phyloP scores from a whole-genome alignment of 2,329 filamentous ascomycete genomes.

The Colletotrichum limetticola region DNA sequence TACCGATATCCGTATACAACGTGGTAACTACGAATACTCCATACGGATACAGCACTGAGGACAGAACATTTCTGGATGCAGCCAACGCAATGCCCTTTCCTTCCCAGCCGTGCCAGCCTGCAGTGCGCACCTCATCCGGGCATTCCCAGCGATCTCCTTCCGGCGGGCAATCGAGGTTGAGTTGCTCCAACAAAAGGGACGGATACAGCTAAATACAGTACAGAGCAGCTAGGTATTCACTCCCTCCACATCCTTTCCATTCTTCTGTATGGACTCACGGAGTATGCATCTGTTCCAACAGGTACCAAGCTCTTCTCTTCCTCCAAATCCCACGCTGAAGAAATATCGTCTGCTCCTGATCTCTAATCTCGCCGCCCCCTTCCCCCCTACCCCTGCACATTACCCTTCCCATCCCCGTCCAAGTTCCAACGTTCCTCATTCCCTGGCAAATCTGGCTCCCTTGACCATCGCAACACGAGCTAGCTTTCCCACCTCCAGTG shows the following conservation, averaged over 20 bases:
- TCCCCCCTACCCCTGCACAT: background rate
- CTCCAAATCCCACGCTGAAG: constrained; percentile 8
- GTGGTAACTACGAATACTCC: no score
- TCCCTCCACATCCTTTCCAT: background rate
- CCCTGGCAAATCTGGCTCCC: background rate
- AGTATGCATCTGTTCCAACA: background rate
- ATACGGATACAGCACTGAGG: no score
- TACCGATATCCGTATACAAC: no score
- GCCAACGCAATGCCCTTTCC: background rate
- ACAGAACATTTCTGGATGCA: background rate
- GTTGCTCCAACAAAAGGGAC: background rate
- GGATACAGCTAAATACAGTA: no score
- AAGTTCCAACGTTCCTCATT: background rate
- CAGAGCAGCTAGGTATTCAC: background rate
- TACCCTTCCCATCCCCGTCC: background rate
- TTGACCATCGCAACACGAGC: background rate
- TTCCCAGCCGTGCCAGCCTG: background rate
- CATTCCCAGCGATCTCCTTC: constrained; percentile 12
- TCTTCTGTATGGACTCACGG: background rate
- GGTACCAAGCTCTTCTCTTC: background rate
- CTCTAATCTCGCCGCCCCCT: background rate
- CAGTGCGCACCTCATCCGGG: background rate
- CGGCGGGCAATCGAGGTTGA: constrained; percentile 11
- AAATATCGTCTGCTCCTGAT: background rate
- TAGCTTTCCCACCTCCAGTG: background rate